A percentile compares a stretch with the other conserved stretches of the same genome.
These are phyloP conservation scores for Metarhizium brunneum DNA, from an alignment of 2,329 filamentous ascomycete species.

Conservation along the genomic window DNA sequence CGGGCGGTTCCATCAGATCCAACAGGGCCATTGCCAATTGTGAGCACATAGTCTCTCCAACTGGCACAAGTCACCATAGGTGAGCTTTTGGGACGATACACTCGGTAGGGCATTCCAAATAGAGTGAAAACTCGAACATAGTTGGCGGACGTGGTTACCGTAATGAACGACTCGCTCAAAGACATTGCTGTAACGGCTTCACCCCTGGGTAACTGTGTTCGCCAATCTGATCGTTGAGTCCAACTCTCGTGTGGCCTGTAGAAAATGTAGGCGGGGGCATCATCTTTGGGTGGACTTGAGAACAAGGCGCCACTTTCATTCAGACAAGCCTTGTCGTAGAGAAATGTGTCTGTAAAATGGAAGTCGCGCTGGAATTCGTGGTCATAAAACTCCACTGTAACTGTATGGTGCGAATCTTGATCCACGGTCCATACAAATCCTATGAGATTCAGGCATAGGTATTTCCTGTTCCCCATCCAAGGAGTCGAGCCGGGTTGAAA, in stretches of 20 bases:
- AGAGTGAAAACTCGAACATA: slow-evolving; percentile 91
- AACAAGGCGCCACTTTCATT: slow-evolving; percentile 80
- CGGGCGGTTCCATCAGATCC: slow-evolving; percentile 68
- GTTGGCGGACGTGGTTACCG: slow-evolving; percentile 75
- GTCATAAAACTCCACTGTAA: slow-evolving; percentile 97
- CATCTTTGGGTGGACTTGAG: slow-evolving; percentile 62
- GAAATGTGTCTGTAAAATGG: slow-evolving; percentile 92
- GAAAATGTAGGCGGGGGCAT: slow-evolving; percentile 70
- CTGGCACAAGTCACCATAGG: slow-evolving; percentile 89
- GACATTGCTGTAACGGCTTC: slow-evolving; percentile 84
- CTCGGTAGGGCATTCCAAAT: slow-evolving; percentile 79
- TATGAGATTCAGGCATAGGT: slow-evolving; percentile 85
- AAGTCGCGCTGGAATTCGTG: slow-evolving; percentile 87
- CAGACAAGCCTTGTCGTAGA: slow-evolving; percentile 93
- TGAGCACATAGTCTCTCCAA: slow-evolving; percentile 94
- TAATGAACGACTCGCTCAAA: slow-evolving; percentile 82
- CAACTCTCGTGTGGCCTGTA: slow-evolving; percentile 96
- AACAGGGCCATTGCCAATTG: slow-evolving; percentile 84
- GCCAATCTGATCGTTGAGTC: slow-evolving; percentile 86
- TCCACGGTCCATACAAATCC: slow-evolving; percentile 97
- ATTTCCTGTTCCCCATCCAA: slow-evolving; percentile 89
- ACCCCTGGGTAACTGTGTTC: slow-evolving; percentile 75
- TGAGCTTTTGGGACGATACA: slow-evolving; percentile 85
- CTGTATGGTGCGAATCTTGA: slow-evolving; percentile 85
- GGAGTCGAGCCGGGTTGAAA: slow-evolving; percentile 94